Conservation (phyloP, 2,329 filamentous ascomycete genomes). For the Penicillium olsonii region DNA sequence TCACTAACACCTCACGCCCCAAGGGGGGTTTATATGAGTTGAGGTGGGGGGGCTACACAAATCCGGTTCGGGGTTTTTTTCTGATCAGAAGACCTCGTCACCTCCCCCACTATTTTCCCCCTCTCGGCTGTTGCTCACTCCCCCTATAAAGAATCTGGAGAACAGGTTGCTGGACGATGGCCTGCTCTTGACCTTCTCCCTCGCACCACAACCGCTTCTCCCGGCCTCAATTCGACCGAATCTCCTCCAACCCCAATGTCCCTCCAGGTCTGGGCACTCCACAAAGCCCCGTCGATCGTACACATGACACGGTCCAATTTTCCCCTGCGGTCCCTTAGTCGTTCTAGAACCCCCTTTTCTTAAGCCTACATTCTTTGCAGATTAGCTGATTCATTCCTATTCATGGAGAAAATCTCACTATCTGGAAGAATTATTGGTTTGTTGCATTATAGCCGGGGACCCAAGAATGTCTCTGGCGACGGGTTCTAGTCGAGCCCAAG, state of each 20-base stretch:
- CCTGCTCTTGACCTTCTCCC: too few relatives aligned
- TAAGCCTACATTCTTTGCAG: conserved; percentile 12
- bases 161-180: too few relatives aligned
- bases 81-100: conserved; percentile 37
- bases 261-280: conserved; percentile 8
- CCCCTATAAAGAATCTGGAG: not conserved
- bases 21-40: conserved; percentile 25
- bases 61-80: conserved; percentile 34
- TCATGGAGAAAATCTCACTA: conserved; percentile 22
- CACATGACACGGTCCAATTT: conserved; percentile 31
- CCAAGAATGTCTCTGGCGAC: conserved; percentile 8
- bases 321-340: conserved; percentile 11
- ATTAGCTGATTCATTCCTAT: conserved; percentile 15
- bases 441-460: not conserved
- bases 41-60: conserved; percentile 16
- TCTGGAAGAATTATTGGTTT: conserved; percentile 17
- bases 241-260: conserved; percentile 1
- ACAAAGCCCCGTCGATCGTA: conserved; percentile 23
- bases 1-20: conserved; percentile 21
- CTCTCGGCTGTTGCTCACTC: not conserved
- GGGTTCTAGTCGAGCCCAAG: conserved; percentile 24
- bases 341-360: conserved; percentile 26
- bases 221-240: not conserved
- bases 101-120: conserved; percentile 20
- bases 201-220: not conserved